Evolutionary conservation across 768 basidiomycete species (phyloP).

Genomic region (Chalciporus chontae): DNA sequence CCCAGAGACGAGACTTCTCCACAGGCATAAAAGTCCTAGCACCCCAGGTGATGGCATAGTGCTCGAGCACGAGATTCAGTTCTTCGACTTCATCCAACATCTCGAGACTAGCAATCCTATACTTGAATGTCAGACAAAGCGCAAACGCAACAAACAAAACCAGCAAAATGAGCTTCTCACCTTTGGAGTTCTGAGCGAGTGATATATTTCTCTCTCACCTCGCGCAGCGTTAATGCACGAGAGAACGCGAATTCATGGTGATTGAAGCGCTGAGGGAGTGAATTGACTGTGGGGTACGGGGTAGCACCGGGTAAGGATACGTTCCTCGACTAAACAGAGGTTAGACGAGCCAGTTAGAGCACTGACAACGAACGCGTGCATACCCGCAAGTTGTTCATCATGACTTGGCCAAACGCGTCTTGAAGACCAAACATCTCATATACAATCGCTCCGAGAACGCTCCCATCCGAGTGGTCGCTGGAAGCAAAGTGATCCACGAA

Average conservation of each 20-base stretch:
- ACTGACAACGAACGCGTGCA: conserved; percentile 3
- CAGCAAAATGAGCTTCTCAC: conserved; percentile 31
- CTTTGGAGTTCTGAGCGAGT: conserved; percentile 49
- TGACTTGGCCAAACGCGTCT: conserved; percentile 89
- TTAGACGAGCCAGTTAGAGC: not conserved
- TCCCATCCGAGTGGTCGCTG: not conserved
- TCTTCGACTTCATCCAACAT: conserved; percentile 94
- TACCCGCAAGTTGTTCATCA: conserved; percentile 85
- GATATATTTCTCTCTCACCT: conserved; percentile 57
- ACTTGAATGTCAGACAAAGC: not conserved
- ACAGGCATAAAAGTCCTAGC: conserved; percentile 5
- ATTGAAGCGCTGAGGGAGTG: conserved; percentile 58
- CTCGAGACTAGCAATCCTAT: conserved; percentile 76
- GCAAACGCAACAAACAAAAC: not conserved
- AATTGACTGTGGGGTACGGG: conserved; percentile 54
- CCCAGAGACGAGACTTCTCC: conserved; percentile 6
- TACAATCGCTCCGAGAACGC: conserved; percentile 52
- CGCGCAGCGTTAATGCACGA: conserved; percentile 61
- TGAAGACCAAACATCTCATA: conserved; percentile 94
- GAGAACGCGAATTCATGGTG: conserved; percentile 52
- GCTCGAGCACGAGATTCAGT: conserved; percentile 81
- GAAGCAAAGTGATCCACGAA: conserved; percentile 53
- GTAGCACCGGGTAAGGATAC: conserved; percentile 71
- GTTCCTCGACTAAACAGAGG: conserved; percentile 52
- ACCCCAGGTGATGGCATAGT: conserved; percentile 86